Conservation (phyloP, 805 yeast species). For the Teunomyces atbi region DNA sequence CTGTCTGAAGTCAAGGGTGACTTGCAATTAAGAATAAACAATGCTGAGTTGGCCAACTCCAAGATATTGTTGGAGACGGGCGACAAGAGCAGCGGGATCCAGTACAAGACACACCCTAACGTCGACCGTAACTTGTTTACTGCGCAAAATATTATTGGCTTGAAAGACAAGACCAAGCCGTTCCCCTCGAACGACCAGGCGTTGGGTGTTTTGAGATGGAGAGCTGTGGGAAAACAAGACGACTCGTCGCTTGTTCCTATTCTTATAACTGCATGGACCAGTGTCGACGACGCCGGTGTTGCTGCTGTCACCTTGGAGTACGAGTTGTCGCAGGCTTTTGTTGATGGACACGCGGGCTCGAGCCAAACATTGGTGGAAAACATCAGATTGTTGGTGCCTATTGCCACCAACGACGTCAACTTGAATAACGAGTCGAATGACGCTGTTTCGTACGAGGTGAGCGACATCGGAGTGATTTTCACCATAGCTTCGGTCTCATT, state of each 20-base stretch:
- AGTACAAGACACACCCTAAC: slow-evolving; percentile 94
- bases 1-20: slow-evolving; percentile 87
- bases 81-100: slow-evolving; percentile 50
- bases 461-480: slow-evolving; percentile 71
- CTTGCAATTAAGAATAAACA: slow-evolving; percentile 80
- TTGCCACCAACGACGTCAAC: slow-evolving; percentile 53
- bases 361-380: slow-evolving; percentile 47
- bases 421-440: slow-evolving; percentile 49
- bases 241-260: slow-evolving; percentile 54
- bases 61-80: slow-evolving; percentile 56
- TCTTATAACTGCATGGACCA: slow-evolving; percentile 81
- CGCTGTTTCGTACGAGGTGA: slow-evolving; percentile 50
- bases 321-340: slow-evolving; percentile 55
- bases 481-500: slow-evolving; percentile 53
- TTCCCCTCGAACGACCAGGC: slow-evolving; percentile 92
- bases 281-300: slow-evolving; percentile 55
- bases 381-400: slow-evolving; percentile 62
- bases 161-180: slow-evolving; percentile 73
- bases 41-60: slow-evolving; percentile 66
- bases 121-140: slow-evolving; percentile 78
- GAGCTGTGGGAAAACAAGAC: slow-evolving; percentile 63
- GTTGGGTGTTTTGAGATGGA: slow-evolving; percentile 92
- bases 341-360: slow-evolving; percentile 22
- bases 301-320: slow-evolving; percentile 85
- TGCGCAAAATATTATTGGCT: slow-evolving; percentile 55